Conservation (phyloP, 805 yeast genomes). For the Candida ficus region DNA sequence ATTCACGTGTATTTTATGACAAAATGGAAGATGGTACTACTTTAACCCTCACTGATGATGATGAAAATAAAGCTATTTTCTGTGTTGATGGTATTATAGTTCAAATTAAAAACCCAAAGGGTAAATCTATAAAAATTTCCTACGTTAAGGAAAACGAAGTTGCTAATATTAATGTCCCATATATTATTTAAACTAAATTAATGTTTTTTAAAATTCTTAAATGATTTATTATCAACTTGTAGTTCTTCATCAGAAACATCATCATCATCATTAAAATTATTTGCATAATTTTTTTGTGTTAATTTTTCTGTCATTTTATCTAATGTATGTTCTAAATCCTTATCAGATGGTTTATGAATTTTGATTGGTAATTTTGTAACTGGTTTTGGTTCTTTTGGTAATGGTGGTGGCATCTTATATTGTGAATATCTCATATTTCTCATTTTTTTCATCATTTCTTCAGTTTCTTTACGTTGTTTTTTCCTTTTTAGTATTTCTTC, state of each 20-base stretch:
- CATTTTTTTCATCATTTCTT: constrained; percentile 25
- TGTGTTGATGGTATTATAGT: constrained; percentile 23
- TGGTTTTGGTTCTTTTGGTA: too few relatives aligned
- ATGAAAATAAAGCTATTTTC: constrained; percentile 10
- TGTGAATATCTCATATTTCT: constrained; percentile 5
- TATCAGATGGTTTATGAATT: too few relatives aligned
- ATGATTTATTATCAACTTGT: constrained; percentile 7
- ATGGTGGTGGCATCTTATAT: not conserved
- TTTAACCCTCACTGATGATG: constrained; percentile 10
- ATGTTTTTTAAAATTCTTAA: constrained; percentile 6
- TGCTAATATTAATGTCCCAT: constrained; percentile 1
- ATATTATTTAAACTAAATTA: not conserved
- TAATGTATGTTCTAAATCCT: too few relatives aligned
- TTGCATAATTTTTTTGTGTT: not conserved
- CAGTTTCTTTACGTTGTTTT: constrained; percentile 25
- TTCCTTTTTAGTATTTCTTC: constrained; percentile 25
- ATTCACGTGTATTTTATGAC: constrained; percentile 9
- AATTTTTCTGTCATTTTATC: too few relatives aligned
- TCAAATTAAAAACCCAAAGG: constrained; percentile 15
- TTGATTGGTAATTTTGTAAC: too few relatives aligned
- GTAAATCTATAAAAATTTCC: constrained; percentile 14
- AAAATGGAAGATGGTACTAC: constrained; percentile 1
- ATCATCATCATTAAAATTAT: not conserved
- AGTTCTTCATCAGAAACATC: constrained; percentile 8
- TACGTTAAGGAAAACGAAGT: constrained; percentile 3